Conservation (phyloP, 352 stramenopile species). For the Phytophthora cactorum region DNA sequence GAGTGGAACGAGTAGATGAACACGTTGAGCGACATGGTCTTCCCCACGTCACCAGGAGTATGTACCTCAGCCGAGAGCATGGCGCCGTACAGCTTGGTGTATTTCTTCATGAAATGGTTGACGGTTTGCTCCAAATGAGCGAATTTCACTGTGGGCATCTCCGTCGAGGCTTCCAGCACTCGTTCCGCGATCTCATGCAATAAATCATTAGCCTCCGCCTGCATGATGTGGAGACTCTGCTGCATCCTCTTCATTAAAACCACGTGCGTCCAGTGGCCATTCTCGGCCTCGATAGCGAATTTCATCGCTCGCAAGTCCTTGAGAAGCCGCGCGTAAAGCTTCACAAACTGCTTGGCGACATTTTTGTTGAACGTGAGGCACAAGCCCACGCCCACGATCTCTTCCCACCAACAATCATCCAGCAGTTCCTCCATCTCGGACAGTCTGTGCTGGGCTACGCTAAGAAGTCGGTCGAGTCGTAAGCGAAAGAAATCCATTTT, state of each 20-base stretch:
- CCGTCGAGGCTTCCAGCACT: constrained; percentile 27
- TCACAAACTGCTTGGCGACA: constrained; percentile 68
- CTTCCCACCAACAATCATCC: constrained; percentile 77
- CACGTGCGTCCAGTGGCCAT: constrained; percentile 58
- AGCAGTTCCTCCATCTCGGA: constrained; percentile 61
- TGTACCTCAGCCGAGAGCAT: constrained; percentile 47
- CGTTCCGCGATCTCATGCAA: constrained; percentile 59
- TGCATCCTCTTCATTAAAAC: constrained; percentile 71
- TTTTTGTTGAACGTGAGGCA: constrained; percentile 77
- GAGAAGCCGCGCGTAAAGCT: constrained; percentile 61
- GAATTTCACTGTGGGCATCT: constrained; percentile 50
- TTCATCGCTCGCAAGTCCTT: constrained; percentile 74
- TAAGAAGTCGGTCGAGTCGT: constrained; percentile 54
- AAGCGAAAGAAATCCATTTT: constrained; percentile 80
- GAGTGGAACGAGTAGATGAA: constrained; percentile 86
- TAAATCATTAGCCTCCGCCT: constrained; percentile 62
- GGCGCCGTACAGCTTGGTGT: constrained; percentile 58
- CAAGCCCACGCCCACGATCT: constrained; percentile 55
- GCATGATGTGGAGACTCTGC: constrained; percentile 66
- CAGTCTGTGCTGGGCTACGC: constrained; percentile 36
- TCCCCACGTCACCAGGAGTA: constrained; percentile 52
- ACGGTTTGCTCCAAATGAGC: constrained; percentile 56
- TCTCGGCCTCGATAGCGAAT: constrained; percentile 69
- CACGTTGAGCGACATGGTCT: constrained; percentile 74
- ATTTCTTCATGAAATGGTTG: constrained; percentile 60